Evolutionary conservation across 1,139 yeast species (phyloP).

Genomic region (Pichia terricola): DNA sequence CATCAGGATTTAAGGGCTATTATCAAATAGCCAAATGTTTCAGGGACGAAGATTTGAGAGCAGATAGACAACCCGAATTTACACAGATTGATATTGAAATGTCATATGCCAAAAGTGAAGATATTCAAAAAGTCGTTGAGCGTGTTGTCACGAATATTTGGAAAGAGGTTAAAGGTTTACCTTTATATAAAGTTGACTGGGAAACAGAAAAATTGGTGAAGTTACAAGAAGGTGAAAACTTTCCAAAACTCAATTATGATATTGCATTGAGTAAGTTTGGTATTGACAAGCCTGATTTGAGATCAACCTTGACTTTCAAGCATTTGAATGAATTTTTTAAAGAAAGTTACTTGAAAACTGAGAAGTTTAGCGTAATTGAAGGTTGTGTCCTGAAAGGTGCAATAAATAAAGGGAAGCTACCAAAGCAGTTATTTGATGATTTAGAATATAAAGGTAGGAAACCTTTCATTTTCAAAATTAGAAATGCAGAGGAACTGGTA

Average conservation of each 20-base stretch:
- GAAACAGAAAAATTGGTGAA: conserved; percentile 20
- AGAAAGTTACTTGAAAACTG: conserved; percentile 26
- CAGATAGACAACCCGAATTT: conserved; percentile 95
- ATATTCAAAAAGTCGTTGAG: conserved; percentile 61
- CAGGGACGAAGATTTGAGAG: conserved; percentile 88
- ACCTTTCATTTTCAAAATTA: conserved; percentile 49
- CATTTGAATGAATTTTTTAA: conserved; percentile 36
- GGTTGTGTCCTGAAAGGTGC: conserved; percentile 53
- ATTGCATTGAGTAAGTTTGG: conserved; percentile 74
- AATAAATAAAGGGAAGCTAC: conserved; percentile 27
- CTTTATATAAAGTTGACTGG: conserved; percentile 29
- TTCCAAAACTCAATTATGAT: conserved; percentile 46
- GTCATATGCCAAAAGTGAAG: conserved; percentile 65
- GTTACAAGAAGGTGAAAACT: conserved; percentile 19
- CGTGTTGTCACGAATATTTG: conserved; percentile 47
- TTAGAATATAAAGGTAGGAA: conserved; percentile 45
- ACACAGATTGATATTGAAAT: conserved; percentile 93
- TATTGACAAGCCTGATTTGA: conserved; percentile 88
- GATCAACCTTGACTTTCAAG: conserved; percentile 47
- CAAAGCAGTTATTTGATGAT: conserved; percentile 32
- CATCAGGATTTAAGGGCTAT: conserved; percentile 79
- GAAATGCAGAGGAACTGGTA: conserved; percentile 28
- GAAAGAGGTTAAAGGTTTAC: conserved; percentile 36
- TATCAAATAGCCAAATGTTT: conserved; percentile 91
- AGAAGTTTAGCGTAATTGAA: conserved; percentile 58